Evolutionary conservation across 257 asterid species (phyloP).

Genomic region (Solanum sejunctum): DNA sequence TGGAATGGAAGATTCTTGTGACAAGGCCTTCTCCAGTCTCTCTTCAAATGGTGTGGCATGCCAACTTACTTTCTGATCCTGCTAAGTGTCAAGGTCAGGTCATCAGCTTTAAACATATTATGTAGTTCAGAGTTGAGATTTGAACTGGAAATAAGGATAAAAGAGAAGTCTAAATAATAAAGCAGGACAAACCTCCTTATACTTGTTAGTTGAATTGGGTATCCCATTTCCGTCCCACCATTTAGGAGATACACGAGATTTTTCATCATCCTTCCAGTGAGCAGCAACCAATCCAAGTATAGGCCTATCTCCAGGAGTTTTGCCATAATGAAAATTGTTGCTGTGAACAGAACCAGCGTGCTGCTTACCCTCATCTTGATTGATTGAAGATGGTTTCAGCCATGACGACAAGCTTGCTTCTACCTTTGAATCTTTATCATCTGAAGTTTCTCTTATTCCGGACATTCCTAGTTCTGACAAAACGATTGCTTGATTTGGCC

Average conservation of each 20-base stretch:
- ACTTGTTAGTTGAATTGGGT: constrained; percentile 90
- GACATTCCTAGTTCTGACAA: not conserved
- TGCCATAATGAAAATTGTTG: constrained; percentile 11
- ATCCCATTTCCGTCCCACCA: constrained; percentile 96
- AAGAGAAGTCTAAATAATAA: not conserved
- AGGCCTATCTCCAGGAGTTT: constrained; percentile 68
- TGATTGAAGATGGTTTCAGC: constrained; percentile 39
- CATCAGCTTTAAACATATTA: not conserved
- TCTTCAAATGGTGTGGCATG: constrained; percentile 95
- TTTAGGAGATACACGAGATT: constrained; percentile 42
- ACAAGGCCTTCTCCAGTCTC: constrained; percentile 90
- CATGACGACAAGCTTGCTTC: constrained; percentile 51
- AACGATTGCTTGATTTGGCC: constrained; percentile 12
- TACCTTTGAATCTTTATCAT: constrained; percentile 18
- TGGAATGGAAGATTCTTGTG: constrained; percentile 54
- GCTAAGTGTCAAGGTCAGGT: not conserved
- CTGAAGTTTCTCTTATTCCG: constrained; percentile 13
- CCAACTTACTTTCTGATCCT: constrained; percentile 82
- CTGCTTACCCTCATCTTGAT: constrained; percentile 14
- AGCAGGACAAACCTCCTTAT: constrained; percentile 56
- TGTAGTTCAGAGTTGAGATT: constrained; percentile 2
- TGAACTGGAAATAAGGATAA: not conserved
- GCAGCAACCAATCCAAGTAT: constrained; percentile 92
- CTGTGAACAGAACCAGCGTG: constrained; percentile 2
- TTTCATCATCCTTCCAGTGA: constrained; percentile 70